Evolutionary conservation across 768 basidiomycete genomes (phyloP).

Genomic region (Leucocoprinus leucothites): DNA sequence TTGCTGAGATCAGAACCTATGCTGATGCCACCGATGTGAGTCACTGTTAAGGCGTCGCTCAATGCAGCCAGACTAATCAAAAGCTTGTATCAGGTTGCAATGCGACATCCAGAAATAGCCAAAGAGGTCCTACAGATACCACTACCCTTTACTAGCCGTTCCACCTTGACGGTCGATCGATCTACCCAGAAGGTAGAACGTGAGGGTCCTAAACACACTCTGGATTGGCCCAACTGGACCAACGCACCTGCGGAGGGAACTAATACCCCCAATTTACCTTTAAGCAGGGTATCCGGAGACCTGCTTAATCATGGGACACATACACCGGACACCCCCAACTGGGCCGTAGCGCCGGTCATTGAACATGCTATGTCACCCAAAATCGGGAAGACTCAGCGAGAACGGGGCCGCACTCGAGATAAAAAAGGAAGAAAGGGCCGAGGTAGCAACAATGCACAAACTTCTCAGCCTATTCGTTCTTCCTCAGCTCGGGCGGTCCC

Average conservation of each 20-base stretch:
- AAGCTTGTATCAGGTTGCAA: constrained; percentile 26
- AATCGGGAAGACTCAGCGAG: not conserved
- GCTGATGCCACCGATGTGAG: constrained; percentile 39
- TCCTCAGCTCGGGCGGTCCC: not conserved
- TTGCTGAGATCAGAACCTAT: constrained; percentile 29
- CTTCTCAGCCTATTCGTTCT: not conserved
- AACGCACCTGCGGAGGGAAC: not conserved
- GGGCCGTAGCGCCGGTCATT: constrained; percentile 29
- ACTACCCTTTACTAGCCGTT: constrained; percentile 18
- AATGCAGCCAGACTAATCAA: not conserved
- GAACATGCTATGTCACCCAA: not conserved
- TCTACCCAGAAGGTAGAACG: not conserved
- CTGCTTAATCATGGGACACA: not conserved
- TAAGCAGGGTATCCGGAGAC: not conserved
- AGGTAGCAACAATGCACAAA: not conserved
- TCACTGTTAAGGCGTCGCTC: not conserved
- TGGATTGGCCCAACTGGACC: constrained; percentile 18
- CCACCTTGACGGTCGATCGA: constrained; percentile 5
- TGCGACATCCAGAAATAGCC: constrained; percentile 30
- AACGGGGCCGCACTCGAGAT: not conserved
- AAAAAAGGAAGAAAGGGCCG: not conserved
- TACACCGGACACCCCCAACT: constrained; percentile 21
- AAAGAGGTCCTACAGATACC: constrained; percentile 29
- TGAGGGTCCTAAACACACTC: constrained; percentile 19
- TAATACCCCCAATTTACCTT: not conserved